Base-by-base conservation (phyloP, 805 yeast genomes). In the Candida boidinii region DNA sequence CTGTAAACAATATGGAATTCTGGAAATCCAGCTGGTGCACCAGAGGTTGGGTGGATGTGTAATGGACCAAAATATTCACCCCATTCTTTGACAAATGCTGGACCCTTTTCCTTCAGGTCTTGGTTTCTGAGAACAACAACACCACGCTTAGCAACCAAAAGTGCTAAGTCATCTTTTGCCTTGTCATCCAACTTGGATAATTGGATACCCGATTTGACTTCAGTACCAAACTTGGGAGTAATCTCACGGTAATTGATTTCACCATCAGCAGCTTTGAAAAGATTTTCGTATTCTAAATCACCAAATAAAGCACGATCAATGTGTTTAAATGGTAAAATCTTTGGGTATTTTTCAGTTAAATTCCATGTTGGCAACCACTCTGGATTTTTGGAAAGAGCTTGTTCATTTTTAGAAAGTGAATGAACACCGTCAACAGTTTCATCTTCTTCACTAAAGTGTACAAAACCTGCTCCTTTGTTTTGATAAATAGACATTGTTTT, bases 31-130 rank as follows among this genome's bases (percentile, higher is more conserved):
- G 57, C 61, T 20, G 82, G 86, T 12, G 82, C 76, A 16, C 87
- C 86, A 9, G 82, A 73, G 10, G 83, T 76, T 29, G 85, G 84
- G 49, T 81, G 88, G 38, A 78, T 66, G 53, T 81, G 87, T 38
- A 75, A 64, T 23, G 76, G 76, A 22, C 90, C 88, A 50, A 75
- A 81, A 50, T 79, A 71, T 29, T 55, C 57, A 30, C 81, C 84
- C 56, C 64, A 76, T 25, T 78, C 62, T 26, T 53, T 59, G 30
- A 58, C 53, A 42, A 64, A 67, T 19, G 57, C 60, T 4, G 75
- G 71, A 5, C 79, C 73, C 36, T 67, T 55, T 11, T 66, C 60
- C 29, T 73, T 70, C 40, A 81, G 68, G 51, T 81, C 85, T 54
- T 79, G 85, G 38, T 73, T 67, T 48, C 79, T 66, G 53, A 79